Base-by-base conservation (phyloP, 2,329 filamentous ascomycete genomes). In the Periglandula ipomoeae region DNA sequence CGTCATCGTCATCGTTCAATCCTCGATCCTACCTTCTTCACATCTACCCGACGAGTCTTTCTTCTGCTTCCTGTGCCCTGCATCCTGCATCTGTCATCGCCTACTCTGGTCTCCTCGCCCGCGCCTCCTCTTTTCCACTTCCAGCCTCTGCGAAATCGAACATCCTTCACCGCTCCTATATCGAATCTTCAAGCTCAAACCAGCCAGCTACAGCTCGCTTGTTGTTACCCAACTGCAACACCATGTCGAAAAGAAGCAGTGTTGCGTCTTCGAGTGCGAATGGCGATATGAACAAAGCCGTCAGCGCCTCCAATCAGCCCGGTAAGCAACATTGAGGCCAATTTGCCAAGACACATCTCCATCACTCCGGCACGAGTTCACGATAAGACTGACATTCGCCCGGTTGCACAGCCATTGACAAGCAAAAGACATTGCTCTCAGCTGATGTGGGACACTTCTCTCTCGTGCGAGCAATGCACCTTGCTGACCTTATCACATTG, bases 401-500 rank as follows among this genome's bases (percentile, higher is more conserved):
- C 34, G 15, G 24, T 43, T 23, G 39, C 35, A 13, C 40, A 86
- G 82, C 74, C 44, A 71, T 79, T 57, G 82, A 89, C 67, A 90
- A 89, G 73, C 87, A 90, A 68, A 86, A 84, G 63, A 76, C 78
- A 56, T 77, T 90, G 40, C 76, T 90, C 39, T 81, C 80, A 48
- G 73, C 79, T 54, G 78, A 88, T 54, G 77, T 77, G 7, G 84
- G 85, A 35, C 87, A 90, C 71, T 90, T 90, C 67, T 82, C 79
- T 38, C 73, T 84, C 53, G 70, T 84, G 41, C 74, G 75, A 51
- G 81, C 81, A 48, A 77, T 93, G 65, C 83, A 95, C 66, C 75
- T 94, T 62, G 83, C 90, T 55, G 81, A 95, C 69, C 73, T 89
- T 59, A 88, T 95, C 69, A 90, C 89, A 26, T 81, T 91, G 67